Evolutionary conservation across 1,139 yeast species (phyloP).

Genomic region (Kurtzmaniella quercitrusa): DNA sequence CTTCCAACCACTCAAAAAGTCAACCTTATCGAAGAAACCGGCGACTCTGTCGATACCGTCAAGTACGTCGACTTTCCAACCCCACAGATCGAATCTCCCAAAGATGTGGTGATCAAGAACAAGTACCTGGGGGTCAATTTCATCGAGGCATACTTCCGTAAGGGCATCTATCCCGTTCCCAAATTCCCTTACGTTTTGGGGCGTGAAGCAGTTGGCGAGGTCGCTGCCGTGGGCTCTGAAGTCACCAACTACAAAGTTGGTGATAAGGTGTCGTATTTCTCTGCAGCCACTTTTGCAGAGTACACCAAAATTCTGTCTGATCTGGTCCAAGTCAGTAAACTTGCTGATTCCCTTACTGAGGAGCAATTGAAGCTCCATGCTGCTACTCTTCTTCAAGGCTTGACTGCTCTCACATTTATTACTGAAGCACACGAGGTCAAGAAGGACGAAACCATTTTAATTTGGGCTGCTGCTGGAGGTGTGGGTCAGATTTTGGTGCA

Average conservation of each 20-base stretch:
- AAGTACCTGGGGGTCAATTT: constrained; percentile 75
- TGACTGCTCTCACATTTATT: constrained; percentile 72
- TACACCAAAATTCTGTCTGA: constrained; percentile 48
- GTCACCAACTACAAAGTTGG: constrained; percentile 61
- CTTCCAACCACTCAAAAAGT: constrained; percentile 60
- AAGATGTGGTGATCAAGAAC: constrained; percentile 67
- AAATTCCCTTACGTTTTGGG: constrained; percentile 64
- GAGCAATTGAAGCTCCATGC: constrained; percentile 52
- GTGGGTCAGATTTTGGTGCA: constrained; percentile 73
- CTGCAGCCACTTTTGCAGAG: constrained; percentile 61
- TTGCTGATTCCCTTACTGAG: constrained; percentile 45
- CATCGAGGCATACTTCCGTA: constrained; percentile 79
- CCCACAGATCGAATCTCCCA: constrained; percentile 48
- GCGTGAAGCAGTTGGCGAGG: constrained; percentile 78
- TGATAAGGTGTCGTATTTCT: constrained; percentile 62
- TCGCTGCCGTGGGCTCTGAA: constrained; percentile 61
- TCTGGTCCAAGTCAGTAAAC: constrained; percentile 34
- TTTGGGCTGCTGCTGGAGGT: constrained; percentile 96
- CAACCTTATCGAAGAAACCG: constrained; percentile 48
- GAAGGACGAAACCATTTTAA: constrained; percentile 63
- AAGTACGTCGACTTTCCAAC: constrained; percentile 51
- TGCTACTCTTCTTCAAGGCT: constrained; percentile 62
- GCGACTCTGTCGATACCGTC: constrained; percentile 38
- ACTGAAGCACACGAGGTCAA: constrained; percentile 63
- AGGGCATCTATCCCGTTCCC: constrained; percentile 60